Base-by-base conservation (phyloP, 2,329 filamentous ascomycete genomes). In the Aureobasidium uvarum region DNA sequence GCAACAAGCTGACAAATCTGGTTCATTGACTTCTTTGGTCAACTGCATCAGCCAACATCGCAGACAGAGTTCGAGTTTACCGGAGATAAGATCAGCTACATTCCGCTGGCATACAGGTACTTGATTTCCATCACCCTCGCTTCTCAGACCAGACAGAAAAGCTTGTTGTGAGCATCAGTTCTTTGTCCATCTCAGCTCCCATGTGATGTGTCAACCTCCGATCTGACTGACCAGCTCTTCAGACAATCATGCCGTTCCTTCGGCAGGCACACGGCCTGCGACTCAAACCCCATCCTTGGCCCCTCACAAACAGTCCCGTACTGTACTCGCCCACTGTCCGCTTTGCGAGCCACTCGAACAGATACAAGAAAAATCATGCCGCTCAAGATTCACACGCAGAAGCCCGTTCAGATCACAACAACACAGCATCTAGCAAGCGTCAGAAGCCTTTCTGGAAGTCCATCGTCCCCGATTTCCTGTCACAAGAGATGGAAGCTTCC, bases 371-470 rank as follows among this genome's bases (percentile, higher is more conserved):
- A 38, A 41, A n/a, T 5, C 38, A 23, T 11, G 60, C 6, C 36
- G 18, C 18, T 11, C 48, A 36, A 31, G 58, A 39, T 7, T n/a
- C 46, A 2, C 31, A 38, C 31, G 33, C 33, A 31, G 20, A 51
- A 25, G 6, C 36, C 28, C 60, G 23, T 31, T 70, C 75, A 20
- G 76, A 81, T 63, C 79, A 79, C 13, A 38, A 54, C 11, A 81
- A 81, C 62, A 72, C 75, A 62, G 74, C 80, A 38, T 81, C 81
- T 64, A 79, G 79, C 2, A 76, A 76, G 74, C 31, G 73, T 5
- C 73, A 74, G 65, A 72, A 74, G 66, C 72, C 71, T 2, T 76
- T 75, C 69, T 76, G 74, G 75, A 71, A 58, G 55, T 69, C 70
- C 11, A 48, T 64, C 20, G 39, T 46, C 20, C 62, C 64, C 8